A percentile compares a stretch with the other conserved stretches of the same genome.
Evolutionary conservation across 2,329 filamentous ascomycete genomes (phyloP).

Genomic region (Neoscytalidium dimidiatum): DNA sequence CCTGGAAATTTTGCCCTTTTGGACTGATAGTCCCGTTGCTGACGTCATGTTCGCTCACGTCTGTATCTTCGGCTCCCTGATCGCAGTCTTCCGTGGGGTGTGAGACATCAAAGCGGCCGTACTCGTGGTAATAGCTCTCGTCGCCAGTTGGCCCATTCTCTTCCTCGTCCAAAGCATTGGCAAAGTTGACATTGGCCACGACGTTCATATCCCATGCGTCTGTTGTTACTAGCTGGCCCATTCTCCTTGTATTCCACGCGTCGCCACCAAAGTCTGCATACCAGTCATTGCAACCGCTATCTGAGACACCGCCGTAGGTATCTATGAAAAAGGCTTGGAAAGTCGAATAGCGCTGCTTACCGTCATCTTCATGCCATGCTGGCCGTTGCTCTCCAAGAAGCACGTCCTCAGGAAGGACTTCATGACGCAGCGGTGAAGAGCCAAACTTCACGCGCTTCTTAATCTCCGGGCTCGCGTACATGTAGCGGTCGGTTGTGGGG

Average conservation of each 20-base stretch:
- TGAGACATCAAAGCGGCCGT: background rate
- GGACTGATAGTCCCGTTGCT: background rate
- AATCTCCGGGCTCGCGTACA: background rate
- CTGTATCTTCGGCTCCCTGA: background rate
- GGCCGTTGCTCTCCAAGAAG: background rate
- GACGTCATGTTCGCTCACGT: background rate
- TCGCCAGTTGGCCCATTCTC: background rate
- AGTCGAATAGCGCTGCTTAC: background rate
- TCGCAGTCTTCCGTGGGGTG: background rate
- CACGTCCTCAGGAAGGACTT: constrained; percentile 28
- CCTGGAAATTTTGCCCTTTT: no score
- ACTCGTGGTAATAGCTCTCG: background rate
- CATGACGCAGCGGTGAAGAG: constrained; percentile 25
- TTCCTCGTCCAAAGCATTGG: background rate
- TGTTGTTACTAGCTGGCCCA: background rate
- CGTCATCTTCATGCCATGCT: background rate
- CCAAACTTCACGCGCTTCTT: constrained; percentile 19
- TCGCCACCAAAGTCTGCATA: background rate
- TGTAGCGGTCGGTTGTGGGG: background rate
- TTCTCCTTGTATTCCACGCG: background rate
- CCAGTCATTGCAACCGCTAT: background rate
- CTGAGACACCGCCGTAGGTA: background rate
- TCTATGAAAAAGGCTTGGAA: constrained; percentile 21
- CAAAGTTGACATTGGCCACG: background rate
- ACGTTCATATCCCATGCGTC: background rate